These are phyloP conservation scores for Cladosporium sp. DNA, from an alignment of 2,329 filamentous ascomycete genomes.

Conservation along the genomic window DNA sequence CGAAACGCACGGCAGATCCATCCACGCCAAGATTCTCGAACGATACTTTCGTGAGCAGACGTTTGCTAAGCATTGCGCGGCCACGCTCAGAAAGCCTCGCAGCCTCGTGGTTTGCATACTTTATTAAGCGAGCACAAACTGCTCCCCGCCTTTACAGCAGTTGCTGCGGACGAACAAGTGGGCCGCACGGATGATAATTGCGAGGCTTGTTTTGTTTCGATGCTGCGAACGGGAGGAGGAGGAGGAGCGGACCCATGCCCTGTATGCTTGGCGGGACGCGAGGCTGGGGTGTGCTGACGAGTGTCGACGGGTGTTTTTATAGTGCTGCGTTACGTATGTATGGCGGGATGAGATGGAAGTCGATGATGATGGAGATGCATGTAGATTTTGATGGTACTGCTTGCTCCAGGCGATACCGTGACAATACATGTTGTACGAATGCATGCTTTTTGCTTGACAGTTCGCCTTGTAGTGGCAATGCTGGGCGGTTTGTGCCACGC, in stretches of 20 bases:
- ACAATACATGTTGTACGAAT: not conserved
- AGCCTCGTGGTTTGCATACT: not conserved
- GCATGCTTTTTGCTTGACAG: not conserved
- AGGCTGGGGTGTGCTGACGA: constrained; percentile 12
- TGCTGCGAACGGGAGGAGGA: not conserved
- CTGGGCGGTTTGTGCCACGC: not conserved
- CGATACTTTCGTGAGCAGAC: no score
- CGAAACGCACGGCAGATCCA: not conserved
- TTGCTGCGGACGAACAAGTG: constrained; percentile 1
- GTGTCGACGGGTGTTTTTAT: not conserved
- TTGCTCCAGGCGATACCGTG: not conserved
- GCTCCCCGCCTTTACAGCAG: not conserved
- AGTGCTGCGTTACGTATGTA: constrained; percentile 3
- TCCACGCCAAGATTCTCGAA: not conserved
- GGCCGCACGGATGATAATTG: not conserved
- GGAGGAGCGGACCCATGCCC: not conserved
- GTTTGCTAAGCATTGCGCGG: not conserved
- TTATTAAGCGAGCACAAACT: not conserved
- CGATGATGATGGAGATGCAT: not conserved
- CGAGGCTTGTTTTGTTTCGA: not conserved
- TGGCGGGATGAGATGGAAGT: not conserved
- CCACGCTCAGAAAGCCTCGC: not conserved
- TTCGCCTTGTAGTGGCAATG: not conserved
- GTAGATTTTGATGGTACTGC: not conserved
- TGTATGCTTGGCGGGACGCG: constrained; percentile 7